phyloP scores from a whole-genome alignment of 2,329 filamentous ascomycete species.

The Neonectria ditissima region DNA sequence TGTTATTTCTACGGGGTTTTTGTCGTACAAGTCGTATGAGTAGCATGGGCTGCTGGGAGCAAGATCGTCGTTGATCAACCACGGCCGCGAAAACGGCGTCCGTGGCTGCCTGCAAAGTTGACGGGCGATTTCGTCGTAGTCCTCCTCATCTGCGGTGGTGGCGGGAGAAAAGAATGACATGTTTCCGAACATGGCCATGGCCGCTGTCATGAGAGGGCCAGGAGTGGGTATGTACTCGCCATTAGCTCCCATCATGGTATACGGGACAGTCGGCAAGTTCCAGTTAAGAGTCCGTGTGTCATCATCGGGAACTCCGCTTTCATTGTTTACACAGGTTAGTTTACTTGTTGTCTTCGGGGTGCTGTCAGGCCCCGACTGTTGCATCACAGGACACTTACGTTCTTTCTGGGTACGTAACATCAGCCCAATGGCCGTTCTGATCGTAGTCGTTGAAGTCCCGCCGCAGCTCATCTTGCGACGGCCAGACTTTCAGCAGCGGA shows the following conservation, averaged over 20 bases:
- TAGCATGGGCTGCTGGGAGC: too few relatives aligned
- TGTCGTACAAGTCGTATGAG: background rate
- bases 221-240: background rate
- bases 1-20: background rate
- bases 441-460: conserved; percentile 12
- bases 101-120: conserved; percentile 5
- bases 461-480: background rate
- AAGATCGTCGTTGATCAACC: too few relatives aligned
- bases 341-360: too few relatives aligned
- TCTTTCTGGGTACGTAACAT: background rate
- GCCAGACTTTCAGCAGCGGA: conserved; percentile 16
- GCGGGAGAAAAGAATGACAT: conserved; percentile 18
- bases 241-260: background rate
- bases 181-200: conserved; percentile 27
- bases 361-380: background rate
- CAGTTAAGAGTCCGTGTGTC: background rate
- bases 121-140: background rate
- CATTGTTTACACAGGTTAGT: too few relatives aligned
- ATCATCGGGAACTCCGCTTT: too few relatives aligned
- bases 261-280: background rate
- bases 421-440: too few relatives aligned
- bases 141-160: background rate
- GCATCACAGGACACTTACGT: conserved; percentile 1
- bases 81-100: conserved; percentile 7
- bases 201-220: conserved; percentile 26